These are phyloP conservation scores for Pleurotus eryngii DNA, from an alignment of 768 basidiomycete genomes.

Conservation along the genomic window DNA sequence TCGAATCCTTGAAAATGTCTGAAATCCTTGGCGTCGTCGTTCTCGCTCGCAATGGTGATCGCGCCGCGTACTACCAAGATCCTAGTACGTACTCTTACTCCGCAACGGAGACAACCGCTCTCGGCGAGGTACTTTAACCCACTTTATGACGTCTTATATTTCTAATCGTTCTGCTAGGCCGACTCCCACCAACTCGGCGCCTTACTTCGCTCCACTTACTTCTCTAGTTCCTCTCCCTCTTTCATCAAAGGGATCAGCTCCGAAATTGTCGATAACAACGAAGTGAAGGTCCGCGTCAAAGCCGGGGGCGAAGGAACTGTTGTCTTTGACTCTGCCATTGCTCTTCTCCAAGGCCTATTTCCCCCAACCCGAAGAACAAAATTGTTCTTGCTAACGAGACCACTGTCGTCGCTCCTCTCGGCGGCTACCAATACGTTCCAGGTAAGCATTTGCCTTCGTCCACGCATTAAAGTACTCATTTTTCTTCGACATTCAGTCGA, in stretches of 20 bases:
- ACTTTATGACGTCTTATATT: background rate
- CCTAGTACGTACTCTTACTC: conserved; percentile 62
- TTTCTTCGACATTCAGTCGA: conserved; percentile 46
- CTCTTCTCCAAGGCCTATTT: conserved; percentile 82
- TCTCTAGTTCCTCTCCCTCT: conserved; percentile 61
- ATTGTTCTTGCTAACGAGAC: conserved; percentile 78
- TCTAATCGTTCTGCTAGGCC: conserved; percentile 35
- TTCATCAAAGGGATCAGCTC: conserved; percentile 63
- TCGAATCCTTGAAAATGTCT: conserved; percentile 29
- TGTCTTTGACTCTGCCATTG: conserved; percentile 83
- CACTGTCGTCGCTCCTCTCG: conserved; percentile 66
- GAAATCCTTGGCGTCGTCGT: conserved; percentile 77
- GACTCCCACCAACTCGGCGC: conserved; percentile 67
- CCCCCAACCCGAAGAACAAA: conserved; percentile 75
- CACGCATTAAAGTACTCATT: background rate
- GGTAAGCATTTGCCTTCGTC: conserved; percentile 31
- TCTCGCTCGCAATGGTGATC: conserved; percentile 78
- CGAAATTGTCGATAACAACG: conserved; percentile 69
- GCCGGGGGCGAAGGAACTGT: conserved; percentile 82
- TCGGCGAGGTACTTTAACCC: conserved; percentile 55
- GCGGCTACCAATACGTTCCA: conserved; percentile 87
- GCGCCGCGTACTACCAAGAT: conserved; percentile 66
- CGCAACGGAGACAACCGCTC: conserved; percentile 68
- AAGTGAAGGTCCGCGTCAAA: conserved; percentile 77
- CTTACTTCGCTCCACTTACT: conserved; percentile 62